Percentiles rank a stretch among this genome's conserved stretches.
Conservation (phyloP, 1,284 basidiomycete species). For the Thecaphora frezii region DNA sequence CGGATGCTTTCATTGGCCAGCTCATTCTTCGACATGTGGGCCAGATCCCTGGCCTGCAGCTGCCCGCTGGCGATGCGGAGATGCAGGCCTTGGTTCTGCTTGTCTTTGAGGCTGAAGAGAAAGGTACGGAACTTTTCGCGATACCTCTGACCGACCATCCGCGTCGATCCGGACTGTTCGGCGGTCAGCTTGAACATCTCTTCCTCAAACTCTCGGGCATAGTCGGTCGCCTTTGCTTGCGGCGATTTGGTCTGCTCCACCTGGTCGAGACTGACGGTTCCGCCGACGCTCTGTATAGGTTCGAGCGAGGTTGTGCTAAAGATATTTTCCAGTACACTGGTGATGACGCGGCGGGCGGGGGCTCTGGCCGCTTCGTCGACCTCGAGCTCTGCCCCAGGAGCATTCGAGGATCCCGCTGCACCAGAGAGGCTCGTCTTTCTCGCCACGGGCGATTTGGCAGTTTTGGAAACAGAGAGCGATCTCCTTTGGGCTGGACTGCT, state of each 20-base stretch:
- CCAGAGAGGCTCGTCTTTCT: neutral
- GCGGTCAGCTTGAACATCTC: constrained; percentile 36
- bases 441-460: neutral
- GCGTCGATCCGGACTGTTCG: constrained; percentile 20
- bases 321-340: constrained; percentile 8
- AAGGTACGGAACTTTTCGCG: constrained; percentile 55
- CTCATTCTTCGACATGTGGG: constrained; percentile 48
- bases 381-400: neutral
- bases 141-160: constrained; percentile 31
- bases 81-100: constrained; percentile 50
- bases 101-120: constrained; percentile 57
- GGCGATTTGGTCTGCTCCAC: neutral
- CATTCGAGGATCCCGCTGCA: too few relatives aligned
- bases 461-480: neutral
- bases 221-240: constrained; percentile 12
- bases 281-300: neutral
- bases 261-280: neutral
- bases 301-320: neutral
- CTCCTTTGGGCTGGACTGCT: neutral
- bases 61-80: constrained; percentile 44
- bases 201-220: constrained; percentile 31
- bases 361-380: constrained; percentile 9
- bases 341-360: constrained; percentile 7
- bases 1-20: constrained; percentile 56
- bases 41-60: constrained; percentile 41